phyloP scores from a whole-genome alignment of 2,329 filamentous ascomycete species.

The Botrytis elliptica region DNA sequence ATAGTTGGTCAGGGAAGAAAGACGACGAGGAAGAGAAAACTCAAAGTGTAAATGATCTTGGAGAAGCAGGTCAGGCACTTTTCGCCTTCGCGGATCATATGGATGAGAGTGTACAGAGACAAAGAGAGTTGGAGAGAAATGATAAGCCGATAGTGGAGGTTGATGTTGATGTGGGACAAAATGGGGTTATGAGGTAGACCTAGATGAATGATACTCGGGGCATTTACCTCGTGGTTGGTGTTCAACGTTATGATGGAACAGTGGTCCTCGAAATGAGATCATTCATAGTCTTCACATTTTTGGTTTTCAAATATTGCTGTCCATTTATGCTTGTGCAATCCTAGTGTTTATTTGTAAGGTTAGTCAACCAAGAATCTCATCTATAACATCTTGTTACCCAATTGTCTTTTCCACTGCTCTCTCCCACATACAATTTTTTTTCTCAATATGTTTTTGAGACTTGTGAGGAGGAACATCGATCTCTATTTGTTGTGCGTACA shows the following conservation, averaged over 20 bases:
- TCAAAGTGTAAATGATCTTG: slow-evolving; percentile 29
- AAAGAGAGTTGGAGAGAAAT: slow-evolving; percentile 22
- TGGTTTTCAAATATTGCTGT: neutral
- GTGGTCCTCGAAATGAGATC: neutral
- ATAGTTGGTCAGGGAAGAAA: slow-evolving; percentile 20
- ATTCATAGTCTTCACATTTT: neutral
- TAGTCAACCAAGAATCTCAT: neutral
- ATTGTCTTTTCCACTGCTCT: neutral
- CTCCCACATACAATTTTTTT: neutral
- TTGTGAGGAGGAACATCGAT: neutral
- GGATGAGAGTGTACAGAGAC: slow-evolving; percentile 26
- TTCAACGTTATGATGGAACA: neutral
- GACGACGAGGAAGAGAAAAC: slow-evolving; percentile 13
- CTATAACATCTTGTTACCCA: neutral
- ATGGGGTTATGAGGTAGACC: neutral
- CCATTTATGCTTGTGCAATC: neutral
- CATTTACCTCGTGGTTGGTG: neutral
- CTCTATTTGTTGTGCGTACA: neutral
- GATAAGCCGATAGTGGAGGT: slow-evolving; percentile 29
- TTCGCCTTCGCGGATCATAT: slow-evolving; percentile 31
- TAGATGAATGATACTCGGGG: neutral
- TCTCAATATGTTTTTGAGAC: neutral
- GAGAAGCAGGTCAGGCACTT: slow-evolving; percentile 36
- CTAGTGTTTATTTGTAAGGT: neutral
- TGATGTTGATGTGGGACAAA: slow-evolving; percentile 25